Evolutionary conservation across 2,329 filamentous ascomycete genomes (phyloP).

Genomic region (Calonectria pteridis): DNA sequence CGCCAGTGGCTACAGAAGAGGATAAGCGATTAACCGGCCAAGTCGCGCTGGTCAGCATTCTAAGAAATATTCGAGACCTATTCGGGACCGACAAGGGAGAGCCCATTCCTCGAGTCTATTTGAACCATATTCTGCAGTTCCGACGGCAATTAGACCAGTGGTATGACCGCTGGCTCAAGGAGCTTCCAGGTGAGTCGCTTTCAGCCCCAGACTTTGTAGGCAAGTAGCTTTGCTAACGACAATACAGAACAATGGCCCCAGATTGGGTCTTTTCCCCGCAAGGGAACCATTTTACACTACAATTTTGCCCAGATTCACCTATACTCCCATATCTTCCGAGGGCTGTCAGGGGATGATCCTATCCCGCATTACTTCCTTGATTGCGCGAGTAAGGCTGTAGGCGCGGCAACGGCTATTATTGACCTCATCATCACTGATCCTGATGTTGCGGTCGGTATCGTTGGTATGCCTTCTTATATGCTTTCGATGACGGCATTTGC

Average conservation of each 20-base stretch:
- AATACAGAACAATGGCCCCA: conserved; percentile 52
- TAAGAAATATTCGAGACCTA: conserved; percentile 66
- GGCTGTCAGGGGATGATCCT: conserved; percentile 48
- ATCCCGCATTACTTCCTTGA: conserved; percentile 52
- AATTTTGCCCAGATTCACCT: conserved; percentile 58
- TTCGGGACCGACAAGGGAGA: conserved; percentile 70
- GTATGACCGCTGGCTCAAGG: conserved; percentile 52
- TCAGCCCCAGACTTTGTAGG: accelerated
- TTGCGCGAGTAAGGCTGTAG: conserved; percentile 48
- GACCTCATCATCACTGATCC: conserved; percentile 57
- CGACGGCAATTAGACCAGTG: conserved; percentile 54
- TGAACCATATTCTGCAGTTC: conserved; percentile 59
- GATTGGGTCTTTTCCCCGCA: conserved; percentile 56
- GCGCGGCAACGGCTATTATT: conserved; percentile 58
- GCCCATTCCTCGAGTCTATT: conserved; percentile 63
- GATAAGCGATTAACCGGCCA: conserved; percentile 71
- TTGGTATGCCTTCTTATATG: conserved; percentile 63
- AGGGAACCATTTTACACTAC: conserved; percentile 56
- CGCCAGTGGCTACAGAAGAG: conserved; percentile 62
- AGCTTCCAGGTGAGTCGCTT: conserved; percentile 45
- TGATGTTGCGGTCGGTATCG: conserved; percentile 55
- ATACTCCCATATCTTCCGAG: conserved; percentile 57
- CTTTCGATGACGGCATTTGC: conserved; percentile 67
- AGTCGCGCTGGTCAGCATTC: conserved; percentile 68
- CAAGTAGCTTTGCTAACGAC: background rate